Evolutionary conservation across 345 rosid genomes (phyloP).

Genomic region (Camelina hispida): DNA sequence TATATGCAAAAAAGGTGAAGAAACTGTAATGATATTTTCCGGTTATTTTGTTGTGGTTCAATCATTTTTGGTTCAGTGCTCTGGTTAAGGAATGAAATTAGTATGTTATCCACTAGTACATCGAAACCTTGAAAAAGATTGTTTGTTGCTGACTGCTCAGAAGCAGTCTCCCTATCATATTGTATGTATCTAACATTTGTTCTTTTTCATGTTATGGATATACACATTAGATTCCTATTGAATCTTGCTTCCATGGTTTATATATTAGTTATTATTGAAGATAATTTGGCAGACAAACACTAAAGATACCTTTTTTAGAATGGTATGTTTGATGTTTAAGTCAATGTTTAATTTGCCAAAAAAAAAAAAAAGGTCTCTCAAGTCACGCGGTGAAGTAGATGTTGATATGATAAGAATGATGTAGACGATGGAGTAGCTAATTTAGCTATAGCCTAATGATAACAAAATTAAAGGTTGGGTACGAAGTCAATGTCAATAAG

Average conservation of each 20-base stretch:
- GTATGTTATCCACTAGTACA: background rate
- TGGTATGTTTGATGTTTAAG: background rate
- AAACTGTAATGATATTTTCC: background rate
- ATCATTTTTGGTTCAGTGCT: background rate
- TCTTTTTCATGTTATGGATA: background rate
- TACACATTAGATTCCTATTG: too few relatives aligned
- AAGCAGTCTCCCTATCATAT: background rate
- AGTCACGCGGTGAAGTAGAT: conserved; percentile 18
- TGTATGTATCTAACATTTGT: background rate
- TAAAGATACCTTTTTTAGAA: background rate
- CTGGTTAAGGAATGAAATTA: background rate
- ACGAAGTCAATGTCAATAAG: conserved; percentile 42
- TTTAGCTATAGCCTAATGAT: conserved; percentile 13
- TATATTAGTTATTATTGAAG: background rate
- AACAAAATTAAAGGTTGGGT: conserved; percentile 39
- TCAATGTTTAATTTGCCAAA: conserved; percentile 22
- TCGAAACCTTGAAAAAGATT: background rate
- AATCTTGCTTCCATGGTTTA: background rate
- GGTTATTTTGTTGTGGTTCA: conserved; percentile 6
- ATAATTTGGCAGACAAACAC: background rate
- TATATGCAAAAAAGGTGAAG: conserved; percentile 7
- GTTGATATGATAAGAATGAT: conserved; percentile 34
- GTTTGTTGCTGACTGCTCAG: background rate
- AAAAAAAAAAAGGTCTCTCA: conserved; percentile 23
- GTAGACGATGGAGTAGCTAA: conserved; percentile 12